These are phyloP conservation scores for Hirschioporus abietinus DNA, from an alignment of 768 basidiomycete genomes.

Conservation along the genomic window DNA sequence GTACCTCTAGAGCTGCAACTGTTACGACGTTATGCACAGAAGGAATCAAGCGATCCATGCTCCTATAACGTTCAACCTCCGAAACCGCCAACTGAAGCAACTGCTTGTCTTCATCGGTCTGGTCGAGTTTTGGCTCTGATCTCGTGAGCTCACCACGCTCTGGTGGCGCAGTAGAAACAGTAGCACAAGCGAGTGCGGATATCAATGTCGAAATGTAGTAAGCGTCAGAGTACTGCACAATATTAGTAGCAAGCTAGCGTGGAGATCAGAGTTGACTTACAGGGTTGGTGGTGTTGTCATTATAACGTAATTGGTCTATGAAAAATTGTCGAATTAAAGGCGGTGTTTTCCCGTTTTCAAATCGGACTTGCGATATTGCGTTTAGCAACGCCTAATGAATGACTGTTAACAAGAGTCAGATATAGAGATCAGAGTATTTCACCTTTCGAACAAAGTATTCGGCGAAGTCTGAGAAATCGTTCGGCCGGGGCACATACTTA, in stretches of 20 bases:
- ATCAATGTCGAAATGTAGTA: conserved; percentile 87
- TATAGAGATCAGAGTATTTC: conserved; percentile 17
- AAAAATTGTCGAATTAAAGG: conserved; percentile 82
- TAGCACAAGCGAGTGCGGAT: conserved; percentile 72
- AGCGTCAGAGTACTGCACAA: conserved; percentile 77
- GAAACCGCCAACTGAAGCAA: conserved; percentile 69
- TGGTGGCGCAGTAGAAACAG: conserved; percentile 69
- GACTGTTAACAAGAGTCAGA: neutral
- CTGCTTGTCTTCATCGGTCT: conserved; percentile 61
- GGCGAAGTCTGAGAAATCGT: conserved; percentile 86
- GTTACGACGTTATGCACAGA: conserved; percentile 94
- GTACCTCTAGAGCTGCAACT: conserved; percentile 82
- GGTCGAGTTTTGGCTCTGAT: conserved; percentile 59
- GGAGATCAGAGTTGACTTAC: conserved; percentile 40
- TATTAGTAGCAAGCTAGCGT: conserved; percentile 9
- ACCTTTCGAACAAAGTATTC: conserved; percentile 97
- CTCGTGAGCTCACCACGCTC: conserved; percentile 76
- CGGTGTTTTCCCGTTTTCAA: conserved; percentile 82
- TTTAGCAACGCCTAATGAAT: conserved; percentile 63
- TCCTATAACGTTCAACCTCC: conserved; percentile 88
- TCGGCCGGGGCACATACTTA: conserved; percentile 90
- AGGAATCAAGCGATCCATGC: conserved; percentile 92
- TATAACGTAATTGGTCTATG: conserved; percentile 89
- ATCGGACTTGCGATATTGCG: conserved; percentile 81
- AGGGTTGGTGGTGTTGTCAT: conserved; percentile 88